Base-by-base conservation (phyloP, 2,329 filamentous ascomycete genomes). In the Cercospora berteroae region DNA sequence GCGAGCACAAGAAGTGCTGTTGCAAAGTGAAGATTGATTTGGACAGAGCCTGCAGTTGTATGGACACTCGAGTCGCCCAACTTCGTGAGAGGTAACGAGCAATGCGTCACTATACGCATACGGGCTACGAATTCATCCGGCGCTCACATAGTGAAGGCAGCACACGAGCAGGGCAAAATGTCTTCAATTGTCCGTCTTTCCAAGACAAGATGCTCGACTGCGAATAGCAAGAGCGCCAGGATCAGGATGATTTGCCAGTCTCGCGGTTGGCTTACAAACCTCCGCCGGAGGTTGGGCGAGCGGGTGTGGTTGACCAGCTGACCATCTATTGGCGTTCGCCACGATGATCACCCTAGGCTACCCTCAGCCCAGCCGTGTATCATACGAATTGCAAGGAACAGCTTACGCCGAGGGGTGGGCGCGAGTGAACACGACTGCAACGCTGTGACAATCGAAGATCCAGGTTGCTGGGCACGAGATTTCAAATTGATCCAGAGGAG, bases 401-500 rank as follows among this genome's bases (percentile, higher is more conserved):
- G 48, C 31, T 20, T 63, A 31, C 52, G 48, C 50, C 61, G 50
- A 57, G 48, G 8, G 23, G 29, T 39, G 61, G 48, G 48, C 29
- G 25, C 60, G 20, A 25, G 48, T 39, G 61, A 63, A 44, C 33
- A 67, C 65, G 27, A 57, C 65, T 56, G 56, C 58, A 39, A 62
- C 59, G 66, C 33, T 27, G 58, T 67, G 66, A 55, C 27, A 44
- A 52, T 42, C 20, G 42, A 59, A 31, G 50, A 65, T 65, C 66
- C 66, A 63, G 66, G 66, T 65, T 39, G 25, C 23, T 33, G 66
- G 66, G 48, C 29, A 55, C 23, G 36, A 44, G 18, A 63, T 63
- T 62, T 48, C 36, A 50, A 48, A 59, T 61, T 58, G 18, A 6
- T 31, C 5, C 18, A 44, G 52, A 57, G 13, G 16, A 31, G 16